Evolutionary conservation across 345 rosid species (phyloP).

Genomic region (Anacardium occidentale): DNA sequence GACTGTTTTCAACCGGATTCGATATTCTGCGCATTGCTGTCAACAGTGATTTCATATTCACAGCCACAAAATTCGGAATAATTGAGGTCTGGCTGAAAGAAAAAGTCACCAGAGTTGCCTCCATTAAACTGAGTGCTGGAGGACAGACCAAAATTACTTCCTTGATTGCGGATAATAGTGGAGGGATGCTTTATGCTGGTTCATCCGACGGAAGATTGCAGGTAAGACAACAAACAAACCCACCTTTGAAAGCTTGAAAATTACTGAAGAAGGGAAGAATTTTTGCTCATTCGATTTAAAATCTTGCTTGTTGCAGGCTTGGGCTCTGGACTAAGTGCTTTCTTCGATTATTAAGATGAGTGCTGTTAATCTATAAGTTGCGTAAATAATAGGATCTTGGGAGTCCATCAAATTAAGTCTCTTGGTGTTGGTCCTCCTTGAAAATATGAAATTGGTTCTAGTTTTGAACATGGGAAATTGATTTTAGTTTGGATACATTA

Average conservation of each 20-base stretch:
- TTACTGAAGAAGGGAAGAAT: background rate
- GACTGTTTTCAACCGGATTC: conserved; percentile 38
- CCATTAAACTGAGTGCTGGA: conserved; percentile 31
- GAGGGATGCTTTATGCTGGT: conserved; percentile 54
- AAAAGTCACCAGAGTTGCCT: conserved; percentile 33
- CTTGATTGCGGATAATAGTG: conserved; percentile 38
- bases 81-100: conserved; percentile 63
- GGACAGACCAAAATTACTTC: conserved; percentile 45
- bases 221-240: conserved; percentile 26
- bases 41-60: conserved; percentile 55
- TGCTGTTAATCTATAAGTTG: too few relatives aligned
- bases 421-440: too few relatives aligned
- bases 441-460: too few relatives aligned
- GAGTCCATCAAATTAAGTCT: too few relatives aligned
- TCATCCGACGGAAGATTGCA: conserved; percentile 62
- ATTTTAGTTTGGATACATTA: too few relatives aligned
- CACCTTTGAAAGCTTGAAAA: background rate
- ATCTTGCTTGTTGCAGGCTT: conserved; percentile 37
- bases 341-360: background rate
- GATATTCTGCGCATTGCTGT: conserved; percentile 43
- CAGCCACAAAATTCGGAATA: conserved; percentile 48
- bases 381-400: background rate
- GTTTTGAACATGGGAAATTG: too few relatives aligned
- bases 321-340: conserved; percentile 40
- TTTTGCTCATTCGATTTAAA: background rate